These are phyloP conservation scores for Rhizopogon roseolus DNA, from an alignment of 768 basidiomycete species.

Conservation along the genomic window DNA sequence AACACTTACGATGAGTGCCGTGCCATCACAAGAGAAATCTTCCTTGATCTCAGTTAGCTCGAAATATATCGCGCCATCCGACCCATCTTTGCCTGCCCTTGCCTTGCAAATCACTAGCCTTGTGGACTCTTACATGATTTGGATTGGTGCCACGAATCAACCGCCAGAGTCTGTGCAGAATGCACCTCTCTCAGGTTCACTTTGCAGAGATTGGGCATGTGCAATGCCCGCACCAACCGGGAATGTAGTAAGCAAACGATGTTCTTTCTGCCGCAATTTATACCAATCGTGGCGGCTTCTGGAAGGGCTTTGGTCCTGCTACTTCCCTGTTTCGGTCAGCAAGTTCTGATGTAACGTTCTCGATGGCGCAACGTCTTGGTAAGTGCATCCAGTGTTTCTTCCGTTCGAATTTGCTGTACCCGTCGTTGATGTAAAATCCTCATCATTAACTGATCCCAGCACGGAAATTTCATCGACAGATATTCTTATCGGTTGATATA, in stretches of 20 bases:
- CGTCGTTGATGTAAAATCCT: slow-evolving; percentile 3
- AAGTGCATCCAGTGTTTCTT: slow-evolving; percentile 20
- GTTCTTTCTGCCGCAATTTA: not conserved
- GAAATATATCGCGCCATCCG: slow-evolving; percentile 44
- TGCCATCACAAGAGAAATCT: not conserved
- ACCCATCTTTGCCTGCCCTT: slow-evolving; percentile 50
- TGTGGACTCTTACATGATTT: slow-evolving; percentile 76
- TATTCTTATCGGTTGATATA: slow-evolving; percentile 71
- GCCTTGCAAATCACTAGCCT: slow-evolving; percentile 64
- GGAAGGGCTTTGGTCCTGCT: slow-evolving; percentile 29
- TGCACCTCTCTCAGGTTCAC: slow-evolving; percentile 48
- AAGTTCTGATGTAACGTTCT: slow-evolving; percentile 55
- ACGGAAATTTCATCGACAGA: slow-evolving; percentile 56
- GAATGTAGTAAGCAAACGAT: slow-evolving; percentile 15
- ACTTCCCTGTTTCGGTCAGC: slow-evolving; percentile 63
- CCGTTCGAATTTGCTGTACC: slow-evolving; percentile 9
- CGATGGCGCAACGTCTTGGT: slow-evolving; percentile 84
- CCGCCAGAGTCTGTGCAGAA: slow-evolving; percentile 38
- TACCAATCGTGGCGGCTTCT: not conserved
- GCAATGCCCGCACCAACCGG: slow-evolving; percentile 57
- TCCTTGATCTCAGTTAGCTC: slow-evolving; percentile 39
- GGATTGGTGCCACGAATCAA: slow-evolving; percentile 62
- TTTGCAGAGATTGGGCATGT: slow-evolving; percentile 78
- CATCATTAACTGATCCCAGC: slow-evolving; percentile 35
- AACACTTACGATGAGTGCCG: not conserved